phyloP scores from a whole-genome alignment of 2,329 filamentous ascomycete genomes.

The Hortaea werneckii region DNA sequence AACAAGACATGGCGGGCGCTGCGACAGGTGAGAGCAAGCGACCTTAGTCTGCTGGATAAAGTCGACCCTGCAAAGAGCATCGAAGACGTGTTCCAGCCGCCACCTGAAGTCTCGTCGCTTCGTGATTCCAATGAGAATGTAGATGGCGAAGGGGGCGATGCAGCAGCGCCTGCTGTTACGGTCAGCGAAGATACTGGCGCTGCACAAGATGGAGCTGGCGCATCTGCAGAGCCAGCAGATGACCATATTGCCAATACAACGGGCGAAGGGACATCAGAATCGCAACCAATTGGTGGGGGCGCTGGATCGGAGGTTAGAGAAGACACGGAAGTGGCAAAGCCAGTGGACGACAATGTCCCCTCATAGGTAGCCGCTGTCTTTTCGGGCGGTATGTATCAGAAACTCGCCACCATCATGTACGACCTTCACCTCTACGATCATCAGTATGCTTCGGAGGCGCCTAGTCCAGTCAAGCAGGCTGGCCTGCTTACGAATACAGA shows the following conservation, averaged over 20 bases:
- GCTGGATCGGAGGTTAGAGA: too few relatives aligned
- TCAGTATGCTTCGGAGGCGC: too few relatives aligned
- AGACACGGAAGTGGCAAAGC: neutral
- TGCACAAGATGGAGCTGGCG: neutral
- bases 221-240: too few relatives aligned
- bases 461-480: too few relatives aligned
- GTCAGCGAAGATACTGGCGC: neutral
- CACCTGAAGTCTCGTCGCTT: neutral
- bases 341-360: neutral
- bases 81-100: slow-evolving; percentile 19
- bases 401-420: neutral
- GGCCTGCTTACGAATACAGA: too few relatives aligned
- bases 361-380: neutral
- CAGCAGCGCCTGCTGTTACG: neutral
- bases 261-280: neutral
- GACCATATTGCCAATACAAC: neutral
- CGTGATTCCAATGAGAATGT: neutral
- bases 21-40: slow-evolving; percentile 64
- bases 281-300: too few relatives aligned
- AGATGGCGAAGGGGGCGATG: neutral
- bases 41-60: slow-evolving; percentile 71
- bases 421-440: too few relatives aligned
- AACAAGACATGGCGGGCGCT: slow-evolving; percentile 88
- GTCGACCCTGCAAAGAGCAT: slow-evolving; percentile 73
- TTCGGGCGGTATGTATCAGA: neutral